These are phyloP conservation scores for Cladorrhinum samala DNA, from an alignment of 495 filamentous ascomycete genomes.

Conservation along the genomic window DNA sequence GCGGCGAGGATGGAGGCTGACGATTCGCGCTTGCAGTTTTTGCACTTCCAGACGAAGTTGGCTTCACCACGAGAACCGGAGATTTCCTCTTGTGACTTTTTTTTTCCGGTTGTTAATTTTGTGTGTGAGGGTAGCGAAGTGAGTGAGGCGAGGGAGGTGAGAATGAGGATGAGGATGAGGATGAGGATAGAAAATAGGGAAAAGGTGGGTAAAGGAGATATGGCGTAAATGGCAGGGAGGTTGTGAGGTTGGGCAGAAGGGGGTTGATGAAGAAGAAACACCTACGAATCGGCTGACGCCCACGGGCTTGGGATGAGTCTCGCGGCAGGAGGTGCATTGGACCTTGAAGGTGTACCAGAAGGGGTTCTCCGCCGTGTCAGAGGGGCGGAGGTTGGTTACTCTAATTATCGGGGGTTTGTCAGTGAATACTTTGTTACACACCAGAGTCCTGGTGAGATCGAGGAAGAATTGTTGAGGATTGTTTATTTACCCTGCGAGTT, in stretches of 20 bases:
- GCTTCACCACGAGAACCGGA: slow-evolving; percentile 90
- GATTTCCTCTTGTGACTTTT: slow-evolving; percentile 78
- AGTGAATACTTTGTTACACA: neutral
- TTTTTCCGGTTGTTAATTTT: too few relatives aligned
- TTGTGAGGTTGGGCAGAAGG: too few relatives aligned
- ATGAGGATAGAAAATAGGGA: neutral
- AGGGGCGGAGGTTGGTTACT: slow-evolving; percentile 79
- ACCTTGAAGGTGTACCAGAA: slow-evolving; percentile 97
- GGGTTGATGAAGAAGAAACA: slow-evolving; percentile 2
- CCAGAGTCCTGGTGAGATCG: neutral
- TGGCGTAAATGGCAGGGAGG: too few relatives aligned
- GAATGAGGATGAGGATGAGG: neutral
- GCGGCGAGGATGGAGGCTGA: slow-evolving; percentile 61
- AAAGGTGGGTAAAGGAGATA: too few relatives aligned
- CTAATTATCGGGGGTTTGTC: slow-evolving; percentile 41
- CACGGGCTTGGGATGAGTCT: slow-evolving; percentile 83
- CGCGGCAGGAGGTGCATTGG: slow-evolving; percentile 90
- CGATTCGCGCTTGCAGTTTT: slow-evolving; percentile 69
- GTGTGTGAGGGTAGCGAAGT: neutral
- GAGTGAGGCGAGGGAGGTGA: neutral
- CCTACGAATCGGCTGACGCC: slow-evolving; percentile 84
- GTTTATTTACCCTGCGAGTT: slow-evolving; percentile 56
- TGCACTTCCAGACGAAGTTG: slow-evolving; percentile 98
- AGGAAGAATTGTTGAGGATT: neutral
- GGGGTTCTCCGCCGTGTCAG: slow-evolving; percentile 70